Evolutionary conservation across 2,329 filamentous ascomycete genomes (phyloP), one percentile per base, ranked within the genome.

Genomic region (Chaetomium strumarium): DNA sequence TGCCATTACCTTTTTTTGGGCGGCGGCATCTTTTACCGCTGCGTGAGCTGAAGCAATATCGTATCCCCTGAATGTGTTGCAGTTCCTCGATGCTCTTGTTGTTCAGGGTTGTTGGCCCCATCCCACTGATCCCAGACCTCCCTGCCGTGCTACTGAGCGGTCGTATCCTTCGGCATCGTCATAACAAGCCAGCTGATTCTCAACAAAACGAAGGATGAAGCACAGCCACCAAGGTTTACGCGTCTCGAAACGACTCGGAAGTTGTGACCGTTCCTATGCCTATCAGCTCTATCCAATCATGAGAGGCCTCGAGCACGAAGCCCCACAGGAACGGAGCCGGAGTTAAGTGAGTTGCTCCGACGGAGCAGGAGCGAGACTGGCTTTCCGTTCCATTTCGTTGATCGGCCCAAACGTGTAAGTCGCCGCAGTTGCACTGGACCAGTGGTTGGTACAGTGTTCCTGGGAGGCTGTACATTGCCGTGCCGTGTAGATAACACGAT

Each of bases 311-410:
- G 6, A 12, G 17, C 12, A 37, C 3, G 10, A 3, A 4, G 34
- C 14, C 48, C 38, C 52, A 49, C 48, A 57, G 51, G 54, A 53
- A 51, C 58, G 58, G 56, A 60, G 58, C 40, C 58, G 58, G 58
- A 57, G 49, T 11, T 9, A 49, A 36, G 17, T 14, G 10, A 10
- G 29, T 46, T 31, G 19, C 40, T 49, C 57, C 57, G 53, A 38
- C 52, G 50, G 50, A 52, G 50, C 43, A 24, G 51, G 54, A 52
- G 36, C 9, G 17, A 30, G 36, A 8, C 20, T 33, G 19, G 37
- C 13, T 30, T 14, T 16, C 30, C 14, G 36, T 11, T 44, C 42
- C 47, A 31, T 41, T 24, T 31, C n/a, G n/a, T n/a, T 16, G n/a
- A 24, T 24, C 40, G 37, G 36, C 17, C 16, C 19, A 30, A 14